Base-by-base conservation (phyloP, 352 stramenopile genomes). In the Phytophthora sp. region DNA sequence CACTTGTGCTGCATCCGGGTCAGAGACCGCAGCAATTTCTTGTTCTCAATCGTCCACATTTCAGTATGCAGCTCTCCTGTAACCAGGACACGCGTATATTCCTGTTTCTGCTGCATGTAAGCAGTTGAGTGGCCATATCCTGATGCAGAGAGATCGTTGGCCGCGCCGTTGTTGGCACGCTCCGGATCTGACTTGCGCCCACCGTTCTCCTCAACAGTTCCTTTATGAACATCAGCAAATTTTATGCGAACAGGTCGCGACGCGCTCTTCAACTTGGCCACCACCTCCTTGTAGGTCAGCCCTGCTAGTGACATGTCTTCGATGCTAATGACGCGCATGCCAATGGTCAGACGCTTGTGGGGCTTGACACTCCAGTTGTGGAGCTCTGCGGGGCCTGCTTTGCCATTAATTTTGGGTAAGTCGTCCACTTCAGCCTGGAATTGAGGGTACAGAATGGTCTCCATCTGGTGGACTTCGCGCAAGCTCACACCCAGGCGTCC, bases 341-440 rank as follows among this genome's bases (percentile, higher is more conserved):
- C 80, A 50, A 92, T 90, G 5, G 79, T 92, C 55, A 96, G 51
- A 2, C 87, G 85, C 43, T 86, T 84, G 54, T 94, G 74, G 7
- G 85, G 80, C 56, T 92, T 92, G 45, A 96, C 87, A 55, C 87
- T 94, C 87, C 87, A 96, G 59, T 96, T 96, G 69, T 96, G 90
- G 7, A 96, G 78, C 70, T 96, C 87, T 13, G 87, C 87, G 1
- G 87, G 82, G 0, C 87, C 87, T 1, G 87, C 80, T 58, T 96
- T 94, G 63, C 85, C 84, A 43, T 87, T 92, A 13, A 94, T 83
- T 76, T 96, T 96, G 49, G 87, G 85, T 27, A 96, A 64, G 44
- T 94, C 87, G 58, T 96, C 87, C 15, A 96, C 86, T 61, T 96
- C 87, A n/a, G 87, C 87, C 52, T 96, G 87, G 63, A 96, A 94